A percentile compares a stretch with the other conserved stretches of the same genome.
Conservation (phyloP, 768 basidiomycete genomes). For the Albatrellus ellisii region DNA sequence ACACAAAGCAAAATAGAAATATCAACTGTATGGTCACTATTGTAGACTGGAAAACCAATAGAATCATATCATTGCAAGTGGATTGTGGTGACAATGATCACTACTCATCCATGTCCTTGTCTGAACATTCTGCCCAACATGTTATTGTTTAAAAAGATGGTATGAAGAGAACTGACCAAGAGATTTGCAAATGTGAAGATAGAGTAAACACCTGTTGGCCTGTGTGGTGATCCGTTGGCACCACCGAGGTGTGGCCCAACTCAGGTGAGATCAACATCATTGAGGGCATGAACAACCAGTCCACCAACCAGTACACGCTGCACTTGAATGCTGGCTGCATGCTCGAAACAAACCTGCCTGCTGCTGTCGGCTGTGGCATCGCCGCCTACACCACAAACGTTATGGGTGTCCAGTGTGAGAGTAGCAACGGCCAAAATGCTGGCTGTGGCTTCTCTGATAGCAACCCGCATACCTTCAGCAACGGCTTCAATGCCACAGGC, state of each 20-base stretch:
- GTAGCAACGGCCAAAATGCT: not conserved
- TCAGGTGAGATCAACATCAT: constrained; percentile 26
- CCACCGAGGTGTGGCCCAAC: constrained; percentile 17
- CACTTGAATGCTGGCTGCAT: constrained; percentile 1
- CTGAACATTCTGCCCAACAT: too few species aligned
- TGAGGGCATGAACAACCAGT: constrained; percentile 2
- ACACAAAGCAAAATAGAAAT: too few species aligned
- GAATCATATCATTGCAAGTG: too few species aligned
- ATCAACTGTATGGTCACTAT: too few species aligned
- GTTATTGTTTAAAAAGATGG: too few species aligned
- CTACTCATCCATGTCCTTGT: too few species aligned
- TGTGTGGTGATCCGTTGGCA: constrained; percentile 17
- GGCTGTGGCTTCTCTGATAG: constrained; percentile 1
- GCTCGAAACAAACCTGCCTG: not conserved
- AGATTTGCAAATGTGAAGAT: too few species aligned
- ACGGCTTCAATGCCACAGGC: constrained; percentile 1
- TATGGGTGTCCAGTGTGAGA: not conserved
- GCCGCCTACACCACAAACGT: not conserved
- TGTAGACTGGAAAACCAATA: too few species aligned
- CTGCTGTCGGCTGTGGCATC: not conserved
- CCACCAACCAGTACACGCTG: constrained; percentile 4
- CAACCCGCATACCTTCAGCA: not conserved
- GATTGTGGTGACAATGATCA: too few species aligned
- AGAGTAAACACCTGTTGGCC: too few species aligned
- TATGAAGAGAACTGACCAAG: too few species aligned